Evolutionary conservation across 2,329 filamentous ascomycete genomes (phyloP).

Genomic region (Phaeosphaeria sp.): DNA sequence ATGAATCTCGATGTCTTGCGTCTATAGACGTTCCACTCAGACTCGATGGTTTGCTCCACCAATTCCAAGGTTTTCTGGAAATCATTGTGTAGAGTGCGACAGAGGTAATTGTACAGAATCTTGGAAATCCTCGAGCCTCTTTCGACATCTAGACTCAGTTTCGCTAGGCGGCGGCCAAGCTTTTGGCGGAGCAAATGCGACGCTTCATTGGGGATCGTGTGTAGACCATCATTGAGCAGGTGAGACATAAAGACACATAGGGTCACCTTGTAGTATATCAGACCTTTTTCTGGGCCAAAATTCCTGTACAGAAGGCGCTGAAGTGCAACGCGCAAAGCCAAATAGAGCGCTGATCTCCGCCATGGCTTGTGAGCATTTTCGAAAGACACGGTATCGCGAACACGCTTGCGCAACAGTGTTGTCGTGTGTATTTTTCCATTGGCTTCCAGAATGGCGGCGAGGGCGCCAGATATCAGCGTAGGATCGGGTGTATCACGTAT

Average conservation of each 20-base stretch:
- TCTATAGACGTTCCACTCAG: conserved; percentile 29
- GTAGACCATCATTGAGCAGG: conserved; percentile 53
- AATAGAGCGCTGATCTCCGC: conserved; percentile 68
- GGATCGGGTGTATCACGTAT: conserved; percentile 65
- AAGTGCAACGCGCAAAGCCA: conserved; percentile 65
- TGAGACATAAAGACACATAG: conserved; percentile 57
- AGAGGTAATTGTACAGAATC: background rate
- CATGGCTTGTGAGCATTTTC: conserved; percentile 60
- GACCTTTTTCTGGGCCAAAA: conserved; percentile 52
- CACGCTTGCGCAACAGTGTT: conserved; percentile 59
- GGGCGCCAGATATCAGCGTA: conserved; percentile 63
- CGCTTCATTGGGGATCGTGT: conserved; percentile 43
- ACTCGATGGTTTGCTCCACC: conserved; percentile 21
- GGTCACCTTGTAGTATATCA: conserved; percentile 64
- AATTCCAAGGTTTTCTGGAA: conserved; percentile 24
- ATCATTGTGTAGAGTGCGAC: conserved; percentile 1
- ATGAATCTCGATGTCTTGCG: conserved; percentile 47
- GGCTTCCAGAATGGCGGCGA: conserved; percentile 66
- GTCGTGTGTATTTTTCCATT: conserved; percentile 53
- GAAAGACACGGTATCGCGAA: conserved; percentile 68
- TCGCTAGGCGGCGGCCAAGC: conserved; percentile 63
- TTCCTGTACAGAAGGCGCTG: conserved; percentile 58
- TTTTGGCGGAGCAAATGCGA: conserved; percentile 57
- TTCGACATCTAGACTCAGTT: conserved; percentile 56
- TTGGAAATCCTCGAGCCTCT: background rate